Evolutionary conservation across 306 rosid species (phyloP), one percentile per base, ranked within the genome.

Genomic region (Rosa multiflora): DNA sequence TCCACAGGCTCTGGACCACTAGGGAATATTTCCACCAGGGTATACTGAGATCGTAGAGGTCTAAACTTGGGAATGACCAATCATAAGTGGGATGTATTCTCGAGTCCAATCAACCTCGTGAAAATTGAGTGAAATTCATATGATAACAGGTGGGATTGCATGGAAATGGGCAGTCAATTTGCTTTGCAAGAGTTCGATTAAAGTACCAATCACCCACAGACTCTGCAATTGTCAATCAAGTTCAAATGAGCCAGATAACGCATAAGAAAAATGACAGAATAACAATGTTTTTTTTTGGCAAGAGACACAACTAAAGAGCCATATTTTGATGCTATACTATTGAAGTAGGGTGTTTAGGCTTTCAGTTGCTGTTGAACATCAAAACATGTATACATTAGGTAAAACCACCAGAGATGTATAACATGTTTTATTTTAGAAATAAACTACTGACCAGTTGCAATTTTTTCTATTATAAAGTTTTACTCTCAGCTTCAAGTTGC

Each of bases 121-220:
- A 80, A 80, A 91, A 85, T 83, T 80, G 49, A 66, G 85, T 81
- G 82, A 90, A 83, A 81, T 87, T 87, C 93, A 84, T 77, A 88
- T 93, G 79, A 80, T 79, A 79, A 82, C 96, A 95, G 75, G 97
- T 92, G 80, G 98, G 99, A 81, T 95, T 88, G 90, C 98, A 93
- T 51, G 98, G 89, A 89, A 82, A 95, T 62, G 98, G 87, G 83
- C 97, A 90, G 85, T 95, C 96, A 61, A 91, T 87, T 78, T 75
- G 90, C 85, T 91, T 93, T 68, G 73, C 78, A 35, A 48, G 80
- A 69, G 79, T 76, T 53, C 88, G 85, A 66, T 82, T 53, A 82
- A 95, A 91, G 86, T 83, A 95, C 98, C 99, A 95, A 83, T 89
- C 94, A 49, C 89, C 96, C 55, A 91, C 96, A 76, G 97, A 88